phyloP scores from a whole-genome alignment of 306 rosid genomes.

The Luffa aegyptiaca region DNA sequence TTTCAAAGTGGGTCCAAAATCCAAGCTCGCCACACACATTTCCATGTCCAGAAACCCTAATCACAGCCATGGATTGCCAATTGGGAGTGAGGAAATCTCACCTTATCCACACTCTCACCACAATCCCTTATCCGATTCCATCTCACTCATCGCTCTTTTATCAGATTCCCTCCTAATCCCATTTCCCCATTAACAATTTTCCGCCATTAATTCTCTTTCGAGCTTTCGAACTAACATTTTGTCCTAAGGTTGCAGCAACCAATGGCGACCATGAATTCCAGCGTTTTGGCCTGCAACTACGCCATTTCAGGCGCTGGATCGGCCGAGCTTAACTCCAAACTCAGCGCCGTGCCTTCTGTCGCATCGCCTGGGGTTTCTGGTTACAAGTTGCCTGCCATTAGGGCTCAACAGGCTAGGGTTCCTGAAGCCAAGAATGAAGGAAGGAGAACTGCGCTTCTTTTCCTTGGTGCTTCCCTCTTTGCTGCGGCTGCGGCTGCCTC shows the following conservation, averaged over 20 bases:
- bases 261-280: conserved; percentile 82
- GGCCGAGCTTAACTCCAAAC: conserved; percentile 39
- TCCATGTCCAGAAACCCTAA: neutral
- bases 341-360: conserved; percentile 23
- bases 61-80: conserved; percentile 41
- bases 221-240: no score
- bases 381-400: conserved; percentile 43
- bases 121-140: conserved; percentile 25
- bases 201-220: neutral
- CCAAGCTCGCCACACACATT: conserved; percentile 12
- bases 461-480: conserved; percentile 54
- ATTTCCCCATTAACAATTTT: conserved; percentile 14
- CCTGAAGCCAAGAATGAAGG: conserved; percentile 36
- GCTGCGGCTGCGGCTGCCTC: conserved; percentile 35
- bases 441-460: conserved; percentile 58
- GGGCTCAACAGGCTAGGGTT: conserved; percentile 38
- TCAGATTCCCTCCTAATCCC: conserved; percentile 9
- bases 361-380: conserved; percentile 20
- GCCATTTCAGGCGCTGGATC: conserved; percentile 47
- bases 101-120: conserved; percentile 94
- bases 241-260: neutral
- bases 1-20: conserved; percentile 39
- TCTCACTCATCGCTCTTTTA: conserved; percentile 18
- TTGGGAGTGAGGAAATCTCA: conserved; percentile 66
- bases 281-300: conserved; percentile 63